Base-by-base conservation (phyloP, 805 yeast genomes). In the Grigorovia humatica region DNA sequence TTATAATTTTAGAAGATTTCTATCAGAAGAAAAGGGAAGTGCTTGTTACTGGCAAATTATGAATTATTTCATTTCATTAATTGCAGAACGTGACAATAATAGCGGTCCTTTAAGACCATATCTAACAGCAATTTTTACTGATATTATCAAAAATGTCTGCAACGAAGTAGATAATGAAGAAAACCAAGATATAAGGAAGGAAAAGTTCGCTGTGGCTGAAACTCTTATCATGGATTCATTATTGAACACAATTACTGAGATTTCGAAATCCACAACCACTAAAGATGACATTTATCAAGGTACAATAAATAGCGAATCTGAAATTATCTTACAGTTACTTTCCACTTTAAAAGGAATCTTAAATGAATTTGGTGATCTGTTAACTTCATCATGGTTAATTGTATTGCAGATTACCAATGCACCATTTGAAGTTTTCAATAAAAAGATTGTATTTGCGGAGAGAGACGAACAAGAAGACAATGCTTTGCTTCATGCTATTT, bases 311-410 rank as follows among this genome's bases (percentile, higher is more conserved):
- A 77, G 81, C 35, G 88, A 84, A 57, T 76, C 82, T 2, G 90
- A 85, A 50, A 79, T 88, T 54, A 80, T 83, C 54, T 74, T 85
- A 17, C 76, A 76, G 30, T 67, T 79, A 0, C 70, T 90, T 43
- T 76, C 79, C 30, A 83, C 88, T 0, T 65, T 91, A 49, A 84
- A 82, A 61, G 80, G 75, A 32, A 72, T 90, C n/a, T 73, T 91
- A 35, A 95, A 89, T 59, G 81, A 84, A 57, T 85, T 80, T 62
- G 97, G 95, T 1, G 74, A 76, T 40, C 68, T 73, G 7, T 72
- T 83, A 48, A 70, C 72, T 45, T 65, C 74, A n/a, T 82, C 85
- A 0, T 91, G 98, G 98, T 76, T 77, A 41, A 67, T 74, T 2
- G 84, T 89, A 1, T 81, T 91, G 55, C 69, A 74, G 19, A 82